A percentile compares a stretch with the other conserved stretches of the same genome.
Conservation (phyloP, 176 grass and related monocot species). For the Ensete glaucum region DNA sequence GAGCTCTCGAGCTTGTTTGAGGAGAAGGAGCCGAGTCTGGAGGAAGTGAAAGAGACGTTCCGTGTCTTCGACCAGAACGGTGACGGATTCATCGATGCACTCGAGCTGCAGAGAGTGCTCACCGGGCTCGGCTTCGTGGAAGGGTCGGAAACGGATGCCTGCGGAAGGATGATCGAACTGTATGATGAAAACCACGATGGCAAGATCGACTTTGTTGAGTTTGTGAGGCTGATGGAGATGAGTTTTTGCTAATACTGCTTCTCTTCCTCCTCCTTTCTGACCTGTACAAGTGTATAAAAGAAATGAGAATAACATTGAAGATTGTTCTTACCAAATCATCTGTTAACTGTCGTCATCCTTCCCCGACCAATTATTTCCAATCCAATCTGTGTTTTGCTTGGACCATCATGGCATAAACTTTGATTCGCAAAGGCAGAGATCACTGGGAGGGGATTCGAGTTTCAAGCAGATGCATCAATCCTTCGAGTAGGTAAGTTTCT, state of each 20-base stretch:
- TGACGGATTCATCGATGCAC: slow-evolving; percentile 3
- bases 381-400: too few relatives aligned
- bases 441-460: too few relatives aligned
- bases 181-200: not conserved
- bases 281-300: too few relatives aligned
- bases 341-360: too few relatives aligned
- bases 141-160: not conserved
- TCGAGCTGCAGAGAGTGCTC: slow-evolving; percentile 5
- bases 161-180: not conserved
- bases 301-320: too few relatives aligned
- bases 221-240: slow-evolving; percentile 4
- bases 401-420: too few relatives aligned
- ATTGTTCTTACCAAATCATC: too few relatives aligned
- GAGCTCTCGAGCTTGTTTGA: not conserved
- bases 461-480: too few relatives aligned
- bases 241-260: not conserved
- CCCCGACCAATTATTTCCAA: too few relatives aligned
- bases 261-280: too few relatives aligned
- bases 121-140: not conserved
- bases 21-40: slow-evolving; percentile 2
- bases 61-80: not conserved
- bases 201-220: not conserved
- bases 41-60: not conserved
- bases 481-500: too few relatives aligned
- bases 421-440: too few relatives aligned